phyloP scores from a whole-genome alignment of 768 basidiomycete genomes.

The Hygrophoropsis aurantiaca region DNA sequence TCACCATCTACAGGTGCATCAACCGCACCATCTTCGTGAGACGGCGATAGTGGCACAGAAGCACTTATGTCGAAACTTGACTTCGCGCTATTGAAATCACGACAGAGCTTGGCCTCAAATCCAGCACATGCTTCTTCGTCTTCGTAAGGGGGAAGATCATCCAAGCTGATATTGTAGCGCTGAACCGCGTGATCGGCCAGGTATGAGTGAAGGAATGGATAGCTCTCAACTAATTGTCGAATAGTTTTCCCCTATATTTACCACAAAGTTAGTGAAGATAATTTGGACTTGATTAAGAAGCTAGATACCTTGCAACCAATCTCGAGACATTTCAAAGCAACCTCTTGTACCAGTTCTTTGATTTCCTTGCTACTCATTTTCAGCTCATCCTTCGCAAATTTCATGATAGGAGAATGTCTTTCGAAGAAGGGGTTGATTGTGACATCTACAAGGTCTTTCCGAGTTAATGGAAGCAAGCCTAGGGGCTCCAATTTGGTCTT shows the following conservation, averaged over 20 bases:
- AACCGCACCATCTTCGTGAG: too few species aligned
- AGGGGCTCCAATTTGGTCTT: constrained; percentile 55
- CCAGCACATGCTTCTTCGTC: constrained; percentile 43
- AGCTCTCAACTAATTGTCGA: constrained; percentile 51
- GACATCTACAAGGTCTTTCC: constrained; percentile 59
- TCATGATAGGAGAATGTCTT: constrained; percentile 47
- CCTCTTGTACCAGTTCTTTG: constrained; percentile 53
- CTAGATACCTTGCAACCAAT: constrained; percentile 49
- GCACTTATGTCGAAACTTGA: constrained; percentile 16
- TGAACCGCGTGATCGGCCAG: constrained; percentile 48
- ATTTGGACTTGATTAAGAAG: background rate
- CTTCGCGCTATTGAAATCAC: constrained; percentile 43
- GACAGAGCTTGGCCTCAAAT: constrained; percentile 55
- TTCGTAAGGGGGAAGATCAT: constrained; percentile 55
- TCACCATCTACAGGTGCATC: background rate
- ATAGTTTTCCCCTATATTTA: constrained; percentile 60
- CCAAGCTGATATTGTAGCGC: constrained; percentile 51
- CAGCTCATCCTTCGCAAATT: constrained; percentile 47
- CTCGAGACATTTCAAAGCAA: constrained; percentile 58
- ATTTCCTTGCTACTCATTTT: constrained; percentile 44
- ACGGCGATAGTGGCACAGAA: constrained; percentile 11
- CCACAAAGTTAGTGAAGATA: constrained; percentile 9
- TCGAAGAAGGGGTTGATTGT: constrained; percentile 73
- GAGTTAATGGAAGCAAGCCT: constrained; percentile 54
- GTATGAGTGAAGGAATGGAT: constrained; percentile 40